Percentiles rank a stretch among this genome's conserved stretches.
These are phyloP conservation scores for Allodekkera sacchari DNA, from an alignment of 805 yeast species.

Conservation along the genomic window DNA sequence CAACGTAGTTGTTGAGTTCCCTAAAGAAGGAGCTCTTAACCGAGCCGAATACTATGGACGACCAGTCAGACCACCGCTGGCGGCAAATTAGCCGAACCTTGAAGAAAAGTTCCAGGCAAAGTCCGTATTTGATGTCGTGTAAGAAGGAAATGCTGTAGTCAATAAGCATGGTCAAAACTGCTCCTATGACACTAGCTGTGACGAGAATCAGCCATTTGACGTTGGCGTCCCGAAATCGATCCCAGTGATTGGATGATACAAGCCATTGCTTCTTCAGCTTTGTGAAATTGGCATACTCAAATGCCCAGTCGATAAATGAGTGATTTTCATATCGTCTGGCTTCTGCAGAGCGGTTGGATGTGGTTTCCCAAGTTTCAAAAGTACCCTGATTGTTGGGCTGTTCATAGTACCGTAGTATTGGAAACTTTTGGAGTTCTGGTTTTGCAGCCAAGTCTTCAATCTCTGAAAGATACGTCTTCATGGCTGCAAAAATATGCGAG, in stretches of 20 bases:
- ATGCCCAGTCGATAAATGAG: slow-evolving; percentile 45
- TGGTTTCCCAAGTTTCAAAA: too few species aligned
- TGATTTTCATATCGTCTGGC: slow-evolving; percentile 27
- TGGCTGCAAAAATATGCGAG: too few species aligned
- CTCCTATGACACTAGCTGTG: slow-evolving; percentile 36
- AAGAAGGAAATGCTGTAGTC: slow-evolving; percentile 43
- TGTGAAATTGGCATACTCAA: slow-evolving; percentile 26
- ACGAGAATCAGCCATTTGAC: slow-evolving; percentile 42
- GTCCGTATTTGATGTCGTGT: slow-evolving; percentile 45
- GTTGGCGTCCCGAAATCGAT: slow-evolving; percentile 14
- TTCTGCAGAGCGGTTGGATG: neutral
- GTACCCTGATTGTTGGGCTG: too few species aligned
- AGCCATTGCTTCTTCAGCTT: slow-evolving; percentile 7
- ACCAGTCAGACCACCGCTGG: slow-evolving; percentile 4
- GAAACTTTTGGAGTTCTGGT: too few species aligned
- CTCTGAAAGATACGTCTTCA: too few species aligned
- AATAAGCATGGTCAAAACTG: slow-evolving; percentile 38
- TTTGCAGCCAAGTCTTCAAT: too few species aligned
- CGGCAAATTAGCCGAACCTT: slow-evolving; percentile 24
- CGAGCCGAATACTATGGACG: slow-evolving; percentile 23
- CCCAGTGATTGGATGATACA: slow-evolving; percentile 2
- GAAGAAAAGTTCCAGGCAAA: slow-evolving; percentile 30
- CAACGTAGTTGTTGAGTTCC: slow-evolving; percentile 23
- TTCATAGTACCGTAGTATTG: too few species aligned
- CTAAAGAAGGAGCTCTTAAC: slow-evolving; percentile 24